Percentiles rank a stretch among this genome's conserved stretches.
Conservation (phyloP, 768 basidiomycete species). For the Pleurotus tuoliensis region DNA sequence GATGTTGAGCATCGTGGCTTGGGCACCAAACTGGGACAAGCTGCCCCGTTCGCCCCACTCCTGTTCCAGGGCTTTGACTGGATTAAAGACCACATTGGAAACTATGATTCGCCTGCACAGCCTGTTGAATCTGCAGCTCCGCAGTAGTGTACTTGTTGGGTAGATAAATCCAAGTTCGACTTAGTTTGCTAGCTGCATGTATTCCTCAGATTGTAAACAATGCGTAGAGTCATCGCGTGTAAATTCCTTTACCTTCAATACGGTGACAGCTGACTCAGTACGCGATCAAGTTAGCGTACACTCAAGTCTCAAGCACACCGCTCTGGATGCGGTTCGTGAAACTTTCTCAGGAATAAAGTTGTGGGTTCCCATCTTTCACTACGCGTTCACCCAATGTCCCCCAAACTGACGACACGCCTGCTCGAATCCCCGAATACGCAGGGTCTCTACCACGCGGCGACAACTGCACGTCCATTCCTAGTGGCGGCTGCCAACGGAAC, state of each 20-base stretch:
- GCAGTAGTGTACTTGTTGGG: too few relatives aligned
- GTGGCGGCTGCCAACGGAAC: conserved; percentile 47
- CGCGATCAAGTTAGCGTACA: too few relatives aligned
- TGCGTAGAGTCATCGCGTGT: too few relatives aligned
- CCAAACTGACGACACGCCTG: neutral
- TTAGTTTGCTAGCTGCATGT: too few relatives aligned
- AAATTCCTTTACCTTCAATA: too few relatives aligned
- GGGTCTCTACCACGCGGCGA: conserved; percentile 43
- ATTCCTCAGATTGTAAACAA: too few relatives aligned
- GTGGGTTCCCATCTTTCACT: neutral
- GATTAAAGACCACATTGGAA: neutral
- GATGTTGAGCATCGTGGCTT: neutral
- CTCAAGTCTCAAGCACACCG: too few relatives aligned
- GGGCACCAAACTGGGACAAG: neutral
- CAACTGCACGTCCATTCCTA: conserved; percentile 53
- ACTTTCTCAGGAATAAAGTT: too few relatives aligned
- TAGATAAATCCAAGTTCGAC: too few relatives aligned
- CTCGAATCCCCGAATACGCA: conserved; percentile 15
- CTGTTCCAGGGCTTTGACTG: neutral
- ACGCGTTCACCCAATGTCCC: neutral
- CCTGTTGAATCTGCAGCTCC: neutral
- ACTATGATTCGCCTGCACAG: neutral
- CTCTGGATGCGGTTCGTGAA: too few relatives aligned
- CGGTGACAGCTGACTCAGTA: too few relatives aligned
- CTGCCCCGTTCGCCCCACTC: neutral